Evolutionary conservation across 208 protist species (phyloP).

Genomic region (Leishmania lainsoni): DNA sequence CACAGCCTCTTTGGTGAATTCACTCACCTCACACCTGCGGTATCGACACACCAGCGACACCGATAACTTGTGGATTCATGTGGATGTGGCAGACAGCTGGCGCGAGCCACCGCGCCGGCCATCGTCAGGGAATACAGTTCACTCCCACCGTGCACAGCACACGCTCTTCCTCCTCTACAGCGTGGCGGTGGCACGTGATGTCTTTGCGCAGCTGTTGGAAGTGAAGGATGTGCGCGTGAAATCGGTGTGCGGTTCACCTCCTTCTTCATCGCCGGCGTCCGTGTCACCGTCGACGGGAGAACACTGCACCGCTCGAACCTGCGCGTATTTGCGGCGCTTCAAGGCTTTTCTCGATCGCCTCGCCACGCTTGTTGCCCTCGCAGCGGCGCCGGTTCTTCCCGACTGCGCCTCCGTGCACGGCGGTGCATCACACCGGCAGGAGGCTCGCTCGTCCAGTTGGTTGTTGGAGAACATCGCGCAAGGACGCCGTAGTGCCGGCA

Average conservation of each 20-base stretch:
- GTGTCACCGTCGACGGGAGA: background rate
- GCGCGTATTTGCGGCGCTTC: slow-evolving; percentile 6
- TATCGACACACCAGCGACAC: background rate
- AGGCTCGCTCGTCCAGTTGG: slow-evolving; percentile 32
- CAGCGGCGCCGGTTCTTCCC: slow-evolving; percentile 10
- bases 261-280: background rate
- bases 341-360: slow-evolving; percentile 11
- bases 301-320: background rate
- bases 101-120: background rate
- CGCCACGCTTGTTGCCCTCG: slow-evolving; percentile 8
- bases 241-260: background rate
- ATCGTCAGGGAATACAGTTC: too few species aligned
- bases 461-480: slow-evolving; percentile 36
- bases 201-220: background rate
- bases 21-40: background rate
- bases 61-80: slow-evolving; percentile 19
- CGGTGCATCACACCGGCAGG: background rate
- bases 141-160: background rate
- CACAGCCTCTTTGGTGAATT: background rate
- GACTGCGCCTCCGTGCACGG: background rate
- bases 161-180: slow-evolving; percentile 25
- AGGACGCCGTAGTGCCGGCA: slow-evolving; percentile 8
- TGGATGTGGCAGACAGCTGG: slow-evolving; percentile 17
- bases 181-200: slow-evolving; percentile 2
- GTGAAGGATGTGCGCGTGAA: background rate